Conservation (phyloP, 2,329 filamentous ascomycete species). For the Pseudocercospora fijiensis region DNA sequence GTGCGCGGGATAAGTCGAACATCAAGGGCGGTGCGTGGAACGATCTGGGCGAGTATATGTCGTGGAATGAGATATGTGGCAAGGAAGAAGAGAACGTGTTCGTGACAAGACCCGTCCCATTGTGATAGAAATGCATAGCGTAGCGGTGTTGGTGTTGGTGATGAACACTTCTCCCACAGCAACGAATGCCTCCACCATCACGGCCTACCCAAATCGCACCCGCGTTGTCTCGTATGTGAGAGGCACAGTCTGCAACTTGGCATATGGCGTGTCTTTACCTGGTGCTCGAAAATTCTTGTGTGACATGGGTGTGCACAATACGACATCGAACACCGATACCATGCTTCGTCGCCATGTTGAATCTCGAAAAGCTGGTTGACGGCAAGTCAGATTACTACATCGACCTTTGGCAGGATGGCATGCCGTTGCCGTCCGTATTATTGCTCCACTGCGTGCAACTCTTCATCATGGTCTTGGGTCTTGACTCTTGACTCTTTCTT, state of each 20-base stretch:
- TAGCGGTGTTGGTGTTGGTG: background rate
- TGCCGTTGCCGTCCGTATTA: background rate
- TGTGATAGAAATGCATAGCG: background rate
- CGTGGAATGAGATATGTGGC: conserved; percentile 17
- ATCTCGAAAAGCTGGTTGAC: conserved; percentile 42
- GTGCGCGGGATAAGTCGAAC: conserved; percentile 2
- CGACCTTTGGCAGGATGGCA: conserved; percentile 15
- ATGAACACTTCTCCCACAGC: too few relatives aligned
- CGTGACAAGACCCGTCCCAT: background rate
- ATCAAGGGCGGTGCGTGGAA: conserved; percentile 16
- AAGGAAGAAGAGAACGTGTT: conserved; percentile 9
- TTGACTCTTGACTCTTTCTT: too few relatives aligned
- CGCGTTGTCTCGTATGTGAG: background rate
- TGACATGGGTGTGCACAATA: background rate
- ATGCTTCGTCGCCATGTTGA: conserved; percentile 38
- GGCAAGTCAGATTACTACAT: conserved; percentile 39
- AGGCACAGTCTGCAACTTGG: background rate
- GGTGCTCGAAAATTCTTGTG: background rate
- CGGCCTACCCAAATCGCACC: background rate
- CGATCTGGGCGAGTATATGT: conserved; percentile 16
- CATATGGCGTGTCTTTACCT: background rate
- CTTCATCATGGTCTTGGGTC: too few relatives aligned
- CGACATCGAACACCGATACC: background rate
- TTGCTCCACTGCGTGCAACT: background rate
- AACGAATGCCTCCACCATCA: too few relatives aligned